Conservation (phyloP, 495 filamentous ascomycete genomes). For the Aspergillus campestris region DNA sequence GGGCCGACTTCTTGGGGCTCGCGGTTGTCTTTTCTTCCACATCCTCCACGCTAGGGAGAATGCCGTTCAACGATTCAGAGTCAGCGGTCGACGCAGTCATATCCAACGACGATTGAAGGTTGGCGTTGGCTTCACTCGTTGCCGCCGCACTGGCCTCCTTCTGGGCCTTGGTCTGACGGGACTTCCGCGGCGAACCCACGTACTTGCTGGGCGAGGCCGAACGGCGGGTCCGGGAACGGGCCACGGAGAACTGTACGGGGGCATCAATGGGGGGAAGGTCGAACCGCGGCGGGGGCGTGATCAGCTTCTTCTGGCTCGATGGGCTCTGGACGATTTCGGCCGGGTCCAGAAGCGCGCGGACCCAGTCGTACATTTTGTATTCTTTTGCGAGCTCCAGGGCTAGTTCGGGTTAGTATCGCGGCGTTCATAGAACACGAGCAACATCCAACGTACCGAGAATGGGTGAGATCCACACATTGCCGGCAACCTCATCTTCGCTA, state of each 20-base stretch:
- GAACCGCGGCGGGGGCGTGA: constrained; percentile 63
- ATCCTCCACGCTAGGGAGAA: constrained; percentile 20
- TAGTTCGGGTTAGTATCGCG: constrained; percentile 18
- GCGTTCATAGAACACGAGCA: background rate
- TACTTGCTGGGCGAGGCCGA: constrained; percentile 55
- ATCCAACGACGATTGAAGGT: constrained; percentile 42
- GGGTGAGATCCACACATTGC: constrained; percentile 93
- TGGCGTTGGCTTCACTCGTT: constrained; percentile 40
- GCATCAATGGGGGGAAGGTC: constrained; percentile 38
- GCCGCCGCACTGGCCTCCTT: constrained; percentile 42
- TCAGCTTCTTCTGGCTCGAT: constrained; percentile 53
- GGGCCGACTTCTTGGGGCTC: constrained; percentile 23
- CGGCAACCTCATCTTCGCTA: constrained; percentile 84
- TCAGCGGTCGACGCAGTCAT: constrained; percentile 30
- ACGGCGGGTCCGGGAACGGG: constrained; percentile 40
- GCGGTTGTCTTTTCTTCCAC: constrained; percentile 18
- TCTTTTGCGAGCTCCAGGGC: constrained; percentile 80
- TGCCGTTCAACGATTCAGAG: constrained; percentile 16
- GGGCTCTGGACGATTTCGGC: constrained; percentile 53
- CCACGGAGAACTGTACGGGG: constrained; percentile 26
- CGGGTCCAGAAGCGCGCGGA: constrained; percentile 78
- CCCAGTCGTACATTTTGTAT: constrained; percentile 77
- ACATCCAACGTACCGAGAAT: constrained; percentile 48
- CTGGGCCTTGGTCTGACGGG: constrained; percentile 51
- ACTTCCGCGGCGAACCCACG: constrained; percentile 61